Evolutionary conservation across 768 basidiomycete species (phyloP), one percentile per base, ranked within the genome.

Genomic region (Pisolithus tinctorius): DNA sequence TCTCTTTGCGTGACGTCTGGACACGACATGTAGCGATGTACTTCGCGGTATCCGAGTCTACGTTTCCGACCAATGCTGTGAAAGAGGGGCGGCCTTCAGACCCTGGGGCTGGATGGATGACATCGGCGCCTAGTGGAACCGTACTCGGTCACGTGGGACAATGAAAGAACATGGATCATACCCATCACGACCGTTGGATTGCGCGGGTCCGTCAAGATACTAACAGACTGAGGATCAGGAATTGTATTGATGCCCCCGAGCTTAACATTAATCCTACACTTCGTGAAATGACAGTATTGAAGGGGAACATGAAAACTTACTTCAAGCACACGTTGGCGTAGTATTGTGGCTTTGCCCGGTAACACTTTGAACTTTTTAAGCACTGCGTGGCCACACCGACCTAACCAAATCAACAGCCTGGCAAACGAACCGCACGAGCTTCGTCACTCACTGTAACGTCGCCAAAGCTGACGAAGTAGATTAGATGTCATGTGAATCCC

Each of bases 171-270:
- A 5, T 34, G 14, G 34, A 34, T 20, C 56, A n/a, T 69, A 77
- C 88, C 89, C 78, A 91, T 83, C 47, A 92, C 80, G 6, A 92
- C 80, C 0, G 88, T 88, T 1, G 88, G 89, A 58, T 82, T 80
- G 27, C 78, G 73, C 1, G 82, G 78, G 59, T 92, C 88, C 0
- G 81, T 79, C 9, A 92, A 70, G 7, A 79, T 75, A 0, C 78
- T 72, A 2, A 86, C 83, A 0, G 83, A 83, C 11, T 75, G 70
- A 0, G 84, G 76, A 47, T 88, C 84, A 0, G 88, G 88, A 29
- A 92, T 74, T 1, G 81, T 79, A 62, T 92, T 92, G 62, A 90
- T 85, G 1, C 89, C 89, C 13, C 88, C 89, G 0, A 91, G 73
- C 63, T 92, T 91, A 17, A 88, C 88, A 54, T 91, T 91, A 58